phyloP scores from a whole-genome alignment of 176 grass and related monocot species.

The Lolium perenne region DNA sequence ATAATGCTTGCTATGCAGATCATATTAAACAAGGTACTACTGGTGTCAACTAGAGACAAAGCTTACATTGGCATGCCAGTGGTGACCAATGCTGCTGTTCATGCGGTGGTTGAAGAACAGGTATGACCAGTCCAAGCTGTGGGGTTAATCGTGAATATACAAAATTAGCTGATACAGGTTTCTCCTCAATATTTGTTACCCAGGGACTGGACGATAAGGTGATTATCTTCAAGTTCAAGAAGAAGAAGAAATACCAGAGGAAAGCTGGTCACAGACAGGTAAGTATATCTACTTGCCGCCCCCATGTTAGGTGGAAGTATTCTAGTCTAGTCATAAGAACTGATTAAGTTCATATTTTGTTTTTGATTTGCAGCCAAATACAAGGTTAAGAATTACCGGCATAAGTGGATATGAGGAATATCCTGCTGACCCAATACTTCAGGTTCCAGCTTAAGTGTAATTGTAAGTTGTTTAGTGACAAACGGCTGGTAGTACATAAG shows the following conservation, averaged over 20 bases:
- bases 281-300: conserved; percentile 12
- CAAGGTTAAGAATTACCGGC: conserved; percentile 77
- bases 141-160: not conserved
- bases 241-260: conserved; percentile 97
- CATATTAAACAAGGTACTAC: conserved; percentile 90
- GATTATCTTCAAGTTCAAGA: conserved; percentile 90
- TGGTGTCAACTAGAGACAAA: conserved; percentile 90
- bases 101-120: conserved; percentile 89
- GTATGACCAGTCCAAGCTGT: conserved; percentile 30
- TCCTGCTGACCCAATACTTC: conserved; percentile 70
- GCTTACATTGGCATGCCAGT: conserved; percentile 92
- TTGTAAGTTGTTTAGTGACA: conserved; percentile 53
- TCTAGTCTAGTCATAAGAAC: not conserved
- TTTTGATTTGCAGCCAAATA: conserved; percentile 73
- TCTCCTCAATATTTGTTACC: conserved; percentile 41
- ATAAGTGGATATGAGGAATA: conserved; percentile 93
- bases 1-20: conserved; percentile 61
- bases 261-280: conserved; percentile 92
- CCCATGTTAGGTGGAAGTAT: conserved; percentile 8
- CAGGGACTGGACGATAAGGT: conserved; percentile 87
- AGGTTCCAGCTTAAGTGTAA: conserved; percentile 52
- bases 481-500: conserved; percentile 47
- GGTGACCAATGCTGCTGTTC: conserved; percentile 97
- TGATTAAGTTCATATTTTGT: conserved; percentile 14
- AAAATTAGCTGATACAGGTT: conserved; percentile 26